Evolutionary conservation across 1,284 basidiomycete genomes (phyloP).

Genomic region (Papiliotrema laurentii): DNA sequence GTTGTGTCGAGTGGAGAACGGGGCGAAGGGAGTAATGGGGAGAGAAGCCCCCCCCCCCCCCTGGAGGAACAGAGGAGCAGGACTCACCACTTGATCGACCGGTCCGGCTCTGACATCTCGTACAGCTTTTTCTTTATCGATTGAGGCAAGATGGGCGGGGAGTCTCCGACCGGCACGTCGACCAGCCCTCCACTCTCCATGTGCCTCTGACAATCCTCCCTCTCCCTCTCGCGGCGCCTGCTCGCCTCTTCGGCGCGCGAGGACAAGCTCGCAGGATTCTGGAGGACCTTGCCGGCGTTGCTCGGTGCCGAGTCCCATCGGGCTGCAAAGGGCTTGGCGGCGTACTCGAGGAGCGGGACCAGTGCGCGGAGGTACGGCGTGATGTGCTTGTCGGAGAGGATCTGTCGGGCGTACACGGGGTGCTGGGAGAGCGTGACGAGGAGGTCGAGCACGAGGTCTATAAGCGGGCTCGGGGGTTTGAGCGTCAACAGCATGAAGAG

Average conservation of each 20-base stretch:
- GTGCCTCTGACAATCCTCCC: conserved; percentile 28
- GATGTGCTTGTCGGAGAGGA: conserved; percentile 25
- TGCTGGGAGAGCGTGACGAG: conserved; percentile 31
- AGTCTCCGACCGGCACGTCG: conserved; percentile 33
- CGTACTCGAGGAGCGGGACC: conserved; percentile 26
- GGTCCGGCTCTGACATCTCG: conserved; percentile 34
- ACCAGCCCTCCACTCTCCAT: conserved; percentile 26
- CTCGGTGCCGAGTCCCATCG: conserved; percentile 15
- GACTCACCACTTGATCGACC: conserved; percentile 41
- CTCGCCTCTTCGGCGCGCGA: conserved; percentile 22
- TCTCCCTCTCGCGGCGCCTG: conserved; percentile 19
- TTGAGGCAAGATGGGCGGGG: conserved; percentile 21
- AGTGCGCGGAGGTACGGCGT: conserved; percentile 31
- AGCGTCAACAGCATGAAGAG: conserved; percentile 30
- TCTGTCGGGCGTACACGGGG: conserved; percentile 18
- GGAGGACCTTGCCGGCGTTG: conserved; percentile 14
- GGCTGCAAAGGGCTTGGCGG: conserved; percentile 9
- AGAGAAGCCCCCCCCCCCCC: too few relatives aligned
- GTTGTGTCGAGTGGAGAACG: too few relatives aligned
- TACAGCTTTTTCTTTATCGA: conserved; percentile 28
- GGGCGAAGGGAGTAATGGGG: too few relatives aligned
- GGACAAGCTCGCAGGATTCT: conserved; percentile 34
- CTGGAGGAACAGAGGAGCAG: background rate
- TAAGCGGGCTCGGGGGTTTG: conserved; percentile 19
- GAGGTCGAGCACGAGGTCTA: conserved; percentile 38